These are phyloP conservation scores for Yamadazyma olivae DNA, from an alignment of 805 yeast species.

Conservation along the genomic window DNA sequence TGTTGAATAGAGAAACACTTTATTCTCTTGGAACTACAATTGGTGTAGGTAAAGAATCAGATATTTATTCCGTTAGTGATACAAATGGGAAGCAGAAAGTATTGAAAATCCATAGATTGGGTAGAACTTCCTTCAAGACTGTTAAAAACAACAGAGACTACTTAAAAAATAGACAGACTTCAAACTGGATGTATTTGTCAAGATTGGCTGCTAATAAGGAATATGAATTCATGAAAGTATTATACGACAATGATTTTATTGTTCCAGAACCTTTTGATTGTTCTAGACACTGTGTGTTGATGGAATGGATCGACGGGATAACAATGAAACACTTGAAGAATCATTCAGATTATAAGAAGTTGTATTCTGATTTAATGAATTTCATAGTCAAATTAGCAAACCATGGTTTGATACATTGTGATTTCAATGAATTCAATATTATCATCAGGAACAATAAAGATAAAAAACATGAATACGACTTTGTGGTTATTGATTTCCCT, in stretches of 20 bases:
- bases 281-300: constrained; percentile 87
- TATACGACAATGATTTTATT: constrained; percentile 70
- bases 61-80: constrained; percentile 81
- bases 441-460: constrained; percentile 66
- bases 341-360: constrained; percentile 63
- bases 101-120: constrained; percentile 87
- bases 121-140: constrained; percentile 88
- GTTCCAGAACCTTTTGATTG: constrained; percentile 90
- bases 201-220: constrained; percentile 91
- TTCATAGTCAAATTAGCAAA: constrained; percentile 82
- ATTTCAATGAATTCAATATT: constrained; percentile 94
- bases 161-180: constrained; percentile 66
- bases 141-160: constrained; percentile 95
- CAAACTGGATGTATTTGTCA: constrained; percentile 91
- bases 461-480: constrained; percentile 55
- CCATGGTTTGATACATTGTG: constrained; percentile 94
- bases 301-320: constrained; percentile 88
- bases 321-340: constrained; percentile 82
- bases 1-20: constrained; percentile 70
- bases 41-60: constrained; percentile 98
- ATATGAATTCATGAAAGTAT: constrained; percentile 77
- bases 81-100: constrained; percentile 62
- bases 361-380: constrained; percentile 83
- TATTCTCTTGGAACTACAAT: constrained; percentile 81
- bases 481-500: constrained; percentile 95